phyloP scores from a whole-genome alignment of 2,329 filamentous ascomycete species.

The Penicillium aurantiogriseum region DNA sequence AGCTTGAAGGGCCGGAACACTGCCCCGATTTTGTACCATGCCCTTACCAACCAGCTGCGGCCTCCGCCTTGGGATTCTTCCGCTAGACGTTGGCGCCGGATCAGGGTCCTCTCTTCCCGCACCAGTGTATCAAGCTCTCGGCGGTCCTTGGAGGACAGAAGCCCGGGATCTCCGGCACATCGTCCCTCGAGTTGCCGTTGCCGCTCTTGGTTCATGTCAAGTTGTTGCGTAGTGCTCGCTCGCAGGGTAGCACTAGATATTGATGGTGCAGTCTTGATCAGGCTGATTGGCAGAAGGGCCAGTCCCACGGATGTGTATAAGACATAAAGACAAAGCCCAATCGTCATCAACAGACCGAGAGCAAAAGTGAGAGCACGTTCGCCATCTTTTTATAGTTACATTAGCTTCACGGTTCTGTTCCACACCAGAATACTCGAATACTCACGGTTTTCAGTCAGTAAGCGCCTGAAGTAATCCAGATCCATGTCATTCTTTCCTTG shows the following conservation, averaged over 20 bases:
- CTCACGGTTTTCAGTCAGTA: constrained; percentile 76
- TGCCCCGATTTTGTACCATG: constrained; percentile 77
- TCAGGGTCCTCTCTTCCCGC: constrained; percentile 87
- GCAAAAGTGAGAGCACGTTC: constrained; percentile 90
- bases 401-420: neutral
- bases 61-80: constrained; percentile 67
- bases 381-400: constrained; percentile 56
- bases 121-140: constrained; percentile 83
- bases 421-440: constrained; percentile 10
- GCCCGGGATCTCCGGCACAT: constrained; percentile 70
- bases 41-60: constrained; percentile 68
- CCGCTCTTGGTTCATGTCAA: constrained; percentile 85
- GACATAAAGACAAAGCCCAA: constrained; percentile 82
- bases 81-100: constrained; percentile 82
- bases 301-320: constrained; percentile 87
- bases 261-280: constrained; percentile 88
- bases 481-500: constrained; percentile 66
- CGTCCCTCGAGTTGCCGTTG: constrained; percentile 89
- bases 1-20: constrained; percentile 87
- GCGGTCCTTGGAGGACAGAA: constrained; percentile 78
- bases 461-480: constrained; percentile 84
- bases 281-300: constrained; percentile 80
- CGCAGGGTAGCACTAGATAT: constrained; percentile 78
- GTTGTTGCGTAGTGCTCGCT: constrained; percentile 72
- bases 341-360: constrained; percentile 79